phyloP scores from a whole-genome alignment of 2,329 filamentous ascomycete species.

The Trichophyton schoenleinii region DNA sequence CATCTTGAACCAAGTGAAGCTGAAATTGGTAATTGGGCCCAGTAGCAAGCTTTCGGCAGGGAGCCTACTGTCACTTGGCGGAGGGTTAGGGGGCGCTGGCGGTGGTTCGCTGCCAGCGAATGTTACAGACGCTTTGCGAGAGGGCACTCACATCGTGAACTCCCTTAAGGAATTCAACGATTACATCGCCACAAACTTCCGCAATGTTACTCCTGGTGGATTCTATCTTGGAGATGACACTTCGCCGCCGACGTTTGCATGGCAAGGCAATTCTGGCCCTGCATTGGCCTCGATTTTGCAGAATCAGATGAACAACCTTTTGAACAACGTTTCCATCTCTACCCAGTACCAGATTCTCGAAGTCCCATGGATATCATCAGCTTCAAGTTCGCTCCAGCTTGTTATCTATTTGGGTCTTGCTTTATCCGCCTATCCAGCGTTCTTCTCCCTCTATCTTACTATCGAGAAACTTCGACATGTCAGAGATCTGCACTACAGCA shows the following conservation, averaged over 20 bases:
- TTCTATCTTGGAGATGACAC: slow-evolving; percentile 58
- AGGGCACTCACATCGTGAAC: slow-evolving; percentile 35
- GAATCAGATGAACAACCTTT: slow-evolving; percentile 52
- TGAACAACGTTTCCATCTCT: slow-evolving; percentile 56
- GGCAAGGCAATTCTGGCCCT: slow-evolving; percentile 49
- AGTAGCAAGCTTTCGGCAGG: slow-evolving; percentile 18
- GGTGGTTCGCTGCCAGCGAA: slow-evolving; percentile 2
- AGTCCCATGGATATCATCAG: slow-evolving; percentile 54
- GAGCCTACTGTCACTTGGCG: slow-evolving; percentile 17
- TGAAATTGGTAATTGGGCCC: slow-evolving; percentile 29
- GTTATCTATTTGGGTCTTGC: slow-evolving; percentile 71
- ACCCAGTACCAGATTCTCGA: slow-evolving; percentile 66
- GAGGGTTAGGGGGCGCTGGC: background rate
- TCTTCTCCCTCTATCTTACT: slow-evolving; percentile 84
- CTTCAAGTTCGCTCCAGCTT: slow-evolving; percentile 63
- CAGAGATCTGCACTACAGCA: slow-evolving; percentile 77
- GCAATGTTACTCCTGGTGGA: slow-evolving; percentile 62
- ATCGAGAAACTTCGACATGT: slow-evolving; percentile 67
- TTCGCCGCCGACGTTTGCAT: slow-evolving; percentile 55
- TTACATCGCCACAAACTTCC: slow-evolving; percentile 51
- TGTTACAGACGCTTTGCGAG: slow-evolving; percentile 1
- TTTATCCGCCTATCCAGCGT: slow-evolving; percentile 65
- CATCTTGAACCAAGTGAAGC: slow-evolving; percentile 19
- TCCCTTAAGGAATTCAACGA: slow-evolving; percentile 56
- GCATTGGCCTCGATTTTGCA: slow-evolving; percentile 42